Base-by-base conservation (phyloP, 768 basidiomycete genomes). In the Rhodotorula graminis region DNA sequence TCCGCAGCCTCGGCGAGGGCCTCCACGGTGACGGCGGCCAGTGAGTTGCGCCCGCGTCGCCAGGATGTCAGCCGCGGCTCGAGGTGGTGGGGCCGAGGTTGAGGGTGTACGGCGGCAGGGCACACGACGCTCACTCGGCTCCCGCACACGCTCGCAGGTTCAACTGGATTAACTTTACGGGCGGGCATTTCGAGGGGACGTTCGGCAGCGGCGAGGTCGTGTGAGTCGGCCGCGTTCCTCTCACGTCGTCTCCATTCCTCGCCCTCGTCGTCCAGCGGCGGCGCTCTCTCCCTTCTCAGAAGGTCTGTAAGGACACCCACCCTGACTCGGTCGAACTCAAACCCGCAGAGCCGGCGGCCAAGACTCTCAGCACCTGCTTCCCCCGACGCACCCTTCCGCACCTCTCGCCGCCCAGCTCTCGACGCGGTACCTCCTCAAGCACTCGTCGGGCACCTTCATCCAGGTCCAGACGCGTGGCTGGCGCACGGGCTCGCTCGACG, bases 141-240 rank as follows among this genome's bases (percentile, higher is more conserved):
- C 37, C 9, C 37, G 37, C 37, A 37, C 37, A 59, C 8, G 59
- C 27, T n/a, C 12, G 29, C 47, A 64, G 69, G 25, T 59, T 56
- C 52, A 71, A 67, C 40, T 74, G 73, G 73, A 56, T 74, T n/a
- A 67, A 69, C 62, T 74, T 74, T 29, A 74, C 69, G 5, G 73
- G 73, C 27, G 73, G 73, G 0, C 33, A 64, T 58, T 63, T 74
- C 18, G 69, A 64, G n/a, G 69, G 62, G 19, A 29, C 14, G 19
- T 59, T 56, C 40, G 69, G 69, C 2, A 27, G n/a, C 12, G 69
- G 69, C 31, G 69, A 70, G 58, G 29, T 70, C 47, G 63, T 70
- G 69, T 64, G 37, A 31, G 63, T 64, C 52, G 21, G 19, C 27
- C 29, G 19, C 49, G 3, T 25, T 25, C 49, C 10, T 23, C 21